Conservation (phyloP, 345 rosid genomes). For the Salix viminalis region DNA sequence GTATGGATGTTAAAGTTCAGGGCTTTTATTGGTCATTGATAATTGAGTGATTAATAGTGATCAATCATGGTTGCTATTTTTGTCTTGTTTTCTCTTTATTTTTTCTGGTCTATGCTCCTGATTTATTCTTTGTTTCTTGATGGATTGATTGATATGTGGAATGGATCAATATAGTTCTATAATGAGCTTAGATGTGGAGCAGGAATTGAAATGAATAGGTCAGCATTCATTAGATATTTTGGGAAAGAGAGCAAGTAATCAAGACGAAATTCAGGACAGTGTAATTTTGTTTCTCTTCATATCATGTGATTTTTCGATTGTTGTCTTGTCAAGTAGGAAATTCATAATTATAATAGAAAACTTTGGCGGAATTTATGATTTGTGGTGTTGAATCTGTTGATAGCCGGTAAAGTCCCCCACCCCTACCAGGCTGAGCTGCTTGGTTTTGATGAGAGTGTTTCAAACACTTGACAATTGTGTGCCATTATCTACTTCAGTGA, state of each 20-base stretch:
- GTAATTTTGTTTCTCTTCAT: no score
- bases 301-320: neutral
- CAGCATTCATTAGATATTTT: neutral
- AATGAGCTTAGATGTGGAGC: neutral
- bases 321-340: neutral
- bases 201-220: neutral
- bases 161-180: neutral
- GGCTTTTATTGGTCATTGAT: neutral
- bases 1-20: neutral
- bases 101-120: neutral
- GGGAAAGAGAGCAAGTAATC: neutral
- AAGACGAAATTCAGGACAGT: neutral
- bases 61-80: neutral
- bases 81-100: neutral
- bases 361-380: neutral
- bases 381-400: no score
- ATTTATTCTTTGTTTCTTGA: neutral
- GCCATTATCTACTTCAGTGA: neutral
- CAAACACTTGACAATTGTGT: neutral
- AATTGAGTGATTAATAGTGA: neutral
- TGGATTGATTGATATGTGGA: neutral
- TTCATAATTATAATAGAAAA: neutral
- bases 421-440: neutral
- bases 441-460: neutral
- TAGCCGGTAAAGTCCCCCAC: neutral